These are phyloP conservation scores for Eucommia ulmoides DNA, from an alignment of 257 asterid species.

Conservation along the genomic window DNA sequence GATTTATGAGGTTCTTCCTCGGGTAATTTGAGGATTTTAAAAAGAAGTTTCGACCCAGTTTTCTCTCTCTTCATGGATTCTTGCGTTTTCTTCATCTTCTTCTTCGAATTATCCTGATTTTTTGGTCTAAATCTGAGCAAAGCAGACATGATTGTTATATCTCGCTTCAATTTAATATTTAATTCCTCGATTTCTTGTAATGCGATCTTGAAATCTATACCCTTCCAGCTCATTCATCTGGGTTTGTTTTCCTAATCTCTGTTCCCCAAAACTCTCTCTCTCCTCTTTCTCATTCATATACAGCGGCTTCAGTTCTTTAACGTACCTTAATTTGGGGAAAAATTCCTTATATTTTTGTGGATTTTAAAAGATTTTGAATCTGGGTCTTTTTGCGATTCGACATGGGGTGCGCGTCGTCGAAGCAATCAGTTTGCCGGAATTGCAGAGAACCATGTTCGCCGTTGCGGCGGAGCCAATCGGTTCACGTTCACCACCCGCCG, in stretches of 20 bases:
- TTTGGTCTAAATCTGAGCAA: constrained; percentile 12
- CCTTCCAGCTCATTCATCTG: constrained; percentile 30
- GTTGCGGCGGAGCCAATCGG: constrained; percentile 65
- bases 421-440: constrained; percentile 45
- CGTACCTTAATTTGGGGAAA: background rate
- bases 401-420: constrained; percentile 91
- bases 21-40: too few species aligned
- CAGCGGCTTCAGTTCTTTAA: background rate
- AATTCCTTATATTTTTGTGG: background rate
- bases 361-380: constrained; percentile 2
- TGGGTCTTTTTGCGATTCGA: background rate
- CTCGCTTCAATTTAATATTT: too few species aligned
- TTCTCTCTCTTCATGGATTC: constrained; percentile 10
- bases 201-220: constrained; percentile 26
- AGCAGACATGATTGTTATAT: constrained; percentile 20
- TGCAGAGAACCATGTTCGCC: constrained; percentile 50
- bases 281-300: constrained; percentile 7
- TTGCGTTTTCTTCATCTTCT: constrained; percentile 10
- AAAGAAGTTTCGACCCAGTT: constrained; percentile 7
- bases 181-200: constrained; percentile 10
- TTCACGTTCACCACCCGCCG: constrained; percentile 44
- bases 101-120: constrained; percentile 1
- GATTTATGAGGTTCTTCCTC: too few species aligned
- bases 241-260: constrained; percentile 36
- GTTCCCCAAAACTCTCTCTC: constrained; percentile 14